Evolutionary conservation across 805 yeast species (phyloP), one percentile per base, ranked within the genome.

Genomic region (Jamesozyma spencerorum): DNA sequence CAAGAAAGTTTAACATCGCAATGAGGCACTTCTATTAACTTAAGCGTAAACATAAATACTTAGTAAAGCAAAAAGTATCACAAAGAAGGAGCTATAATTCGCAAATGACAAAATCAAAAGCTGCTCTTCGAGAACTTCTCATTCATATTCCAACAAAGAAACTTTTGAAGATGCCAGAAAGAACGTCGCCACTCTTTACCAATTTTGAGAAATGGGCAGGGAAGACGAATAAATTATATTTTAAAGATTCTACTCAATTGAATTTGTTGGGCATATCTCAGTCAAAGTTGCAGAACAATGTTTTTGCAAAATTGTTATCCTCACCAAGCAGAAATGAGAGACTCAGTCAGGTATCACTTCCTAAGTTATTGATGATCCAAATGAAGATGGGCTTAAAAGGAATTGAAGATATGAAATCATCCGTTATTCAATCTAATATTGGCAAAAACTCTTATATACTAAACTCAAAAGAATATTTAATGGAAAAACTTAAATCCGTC

Each of bases 271-370:
- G n/a, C 12, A 13, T 19, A 19, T 11, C 10, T 3, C 29, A 41
- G 24, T 38, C 44, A n/a, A 24, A 42, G 6, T 39, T 69, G 3
- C 39, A 55, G 1, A 28, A 47, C 1, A 71, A 72, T 37, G 43
- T 65, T 2, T 68, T 63, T 49, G 74, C 72, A 0, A 45, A 53
- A 5, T 14, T 64, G 1, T 47, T 75, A 7, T 55, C 68, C 0
- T 63, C 76, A 0, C 73, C 75, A 1, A 55, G 66, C 13, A 57
- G 79, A 44, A 55, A 57, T 48, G 73, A 71, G 13, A 49, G 61
- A 11, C 31, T 55, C 0, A 52, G 70, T 0, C 54, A 69, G 30
- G 42, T 60, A 0, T 58, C 59, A 10, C 46, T 66, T 4, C 78
- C 78, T 0, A 53, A 63, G 20, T 65, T 64, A 8, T 41, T 70